Conservation (phyloP, 352 stramenopile species). For the Pythium angustatum region DNA sequence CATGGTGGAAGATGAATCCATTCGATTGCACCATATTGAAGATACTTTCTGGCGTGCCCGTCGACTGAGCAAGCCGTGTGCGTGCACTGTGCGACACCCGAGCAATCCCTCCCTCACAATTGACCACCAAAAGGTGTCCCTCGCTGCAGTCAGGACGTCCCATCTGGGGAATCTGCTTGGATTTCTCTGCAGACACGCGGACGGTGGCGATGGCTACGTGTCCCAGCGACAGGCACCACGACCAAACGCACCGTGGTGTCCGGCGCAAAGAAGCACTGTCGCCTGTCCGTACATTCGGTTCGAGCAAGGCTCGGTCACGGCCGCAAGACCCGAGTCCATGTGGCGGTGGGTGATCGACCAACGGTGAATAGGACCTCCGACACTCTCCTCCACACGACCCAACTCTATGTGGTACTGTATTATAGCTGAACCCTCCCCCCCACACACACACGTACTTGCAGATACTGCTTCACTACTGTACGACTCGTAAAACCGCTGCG, state of each 20-base stretch:
- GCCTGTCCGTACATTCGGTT: neutral
- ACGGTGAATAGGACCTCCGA: too few species aligned
- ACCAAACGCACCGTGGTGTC: too few species aligned
- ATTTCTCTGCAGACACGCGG: slow-evolving; percentile 4
- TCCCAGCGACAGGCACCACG: neutral
- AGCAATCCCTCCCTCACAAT: neutral
- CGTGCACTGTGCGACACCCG: slow-evolving; percentile 6
- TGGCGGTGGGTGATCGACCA: neutral
- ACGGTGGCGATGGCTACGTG: neutral
- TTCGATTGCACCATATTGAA: slow-evolving; percentile 8
- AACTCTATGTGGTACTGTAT: too few species aligned
- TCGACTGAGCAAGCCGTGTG: neutral
- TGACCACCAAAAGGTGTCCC: neutral
- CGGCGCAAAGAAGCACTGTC: neutral
- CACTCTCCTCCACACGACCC: too few species aligned
- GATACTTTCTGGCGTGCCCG: slow-evolving; percentile 25
- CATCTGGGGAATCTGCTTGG: neutral
- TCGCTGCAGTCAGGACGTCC: neutral
- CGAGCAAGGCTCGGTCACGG: too few species aligned
- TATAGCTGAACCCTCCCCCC: too few species aligned
- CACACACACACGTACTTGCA: too few species aligned
- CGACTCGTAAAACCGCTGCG: too few species aligned
- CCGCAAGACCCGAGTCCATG: neutral
- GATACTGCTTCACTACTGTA: too few species aligned
- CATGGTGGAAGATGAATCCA: too few species aligned